Evolutionary conservation across 1,284 basidiomycete species (phyloP), one percentile per base, ranked within the genome.

Genomic region (Agroathelia rolfsii): DNA sequence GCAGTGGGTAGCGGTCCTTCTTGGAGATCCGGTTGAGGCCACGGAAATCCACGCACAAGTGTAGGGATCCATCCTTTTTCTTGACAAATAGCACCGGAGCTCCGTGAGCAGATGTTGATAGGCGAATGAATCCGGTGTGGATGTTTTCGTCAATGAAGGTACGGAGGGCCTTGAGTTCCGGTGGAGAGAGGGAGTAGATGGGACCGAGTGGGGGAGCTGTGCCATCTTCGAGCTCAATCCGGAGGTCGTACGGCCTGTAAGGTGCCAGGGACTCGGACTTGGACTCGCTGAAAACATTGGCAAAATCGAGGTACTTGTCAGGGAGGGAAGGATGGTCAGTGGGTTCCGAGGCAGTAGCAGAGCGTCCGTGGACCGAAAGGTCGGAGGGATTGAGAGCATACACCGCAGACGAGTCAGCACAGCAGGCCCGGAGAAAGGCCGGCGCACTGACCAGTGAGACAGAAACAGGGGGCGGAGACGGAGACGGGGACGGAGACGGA

Each of bases 41-140:
- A 0, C 52, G 35, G 36, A 57, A 62, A 32, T 62, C 53, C 2
- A 58, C 45, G 30, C 53, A 55, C 0, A 58, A 42, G 1, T 53
- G 43, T 0, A 57, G 38, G 0, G 36, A 29, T 15, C 53, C 52
- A 36, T 59, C 54, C 37, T 59, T 54, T 39, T 59, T 59, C 41
- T 61, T 61, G 54, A 38, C 17, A 16, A 36, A 36, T 14, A 36
- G 35, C 11, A 36, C 24, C 10, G 30, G 29, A 20, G 29, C 5
- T 0, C 29, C 46, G 10, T 39, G 37, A 6, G 42, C 34, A 7
- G 42, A 40, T 3, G 24, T 36, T 6, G 46, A 45, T 12, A 13
- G 31, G 3, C 34, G 24, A 17, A 44, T 47, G 21, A 36, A 37
- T 12, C 40, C 29, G 13, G 41, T 31, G 16, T 21, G 14, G 11